A percentile compares a stretch with the other conserved stretches of the same genome.
Conservation (phyloP, 75 land plant genomes). For the Sequoiadendron giganteum region DNA sequence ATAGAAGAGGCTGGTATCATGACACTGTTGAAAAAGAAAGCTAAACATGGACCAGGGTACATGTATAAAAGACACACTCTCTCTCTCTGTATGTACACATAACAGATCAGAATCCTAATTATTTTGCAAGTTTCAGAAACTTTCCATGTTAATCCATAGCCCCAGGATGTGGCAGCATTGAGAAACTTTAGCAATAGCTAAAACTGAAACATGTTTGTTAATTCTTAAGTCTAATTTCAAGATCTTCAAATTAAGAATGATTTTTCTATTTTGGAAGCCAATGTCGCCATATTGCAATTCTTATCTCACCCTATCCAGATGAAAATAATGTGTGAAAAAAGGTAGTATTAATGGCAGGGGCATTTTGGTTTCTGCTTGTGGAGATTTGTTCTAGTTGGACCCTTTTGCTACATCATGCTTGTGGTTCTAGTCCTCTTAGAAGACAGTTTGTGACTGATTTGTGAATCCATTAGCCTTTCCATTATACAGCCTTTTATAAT, state of each 20-base stretch:
- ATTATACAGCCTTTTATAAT: background rate
- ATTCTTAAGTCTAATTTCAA: background rate
- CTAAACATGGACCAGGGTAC: background rate
- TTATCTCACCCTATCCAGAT: background rate
- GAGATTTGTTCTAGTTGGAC: background rate
- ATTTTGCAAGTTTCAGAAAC: background rate
- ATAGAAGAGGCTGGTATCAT: background rate
- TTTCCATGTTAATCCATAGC: background rate
- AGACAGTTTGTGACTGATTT: background rate
- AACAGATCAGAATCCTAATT: background rate
- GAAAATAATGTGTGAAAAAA: background rate
- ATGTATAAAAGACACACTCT: background rate
- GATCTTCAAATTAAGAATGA: background rate
- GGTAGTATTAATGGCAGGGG: background rate
- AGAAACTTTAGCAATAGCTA: background rate
- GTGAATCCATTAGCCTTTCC: background rate
- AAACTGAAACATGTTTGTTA: background rate
- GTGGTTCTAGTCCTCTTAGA: background rate
- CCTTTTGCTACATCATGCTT: background rate
- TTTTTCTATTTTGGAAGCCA: background rate
- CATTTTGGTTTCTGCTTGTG: background rate
- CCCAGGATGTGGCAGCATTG: background rate
- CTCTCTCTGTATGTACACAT: background rate
- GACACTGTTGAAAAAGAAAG: background rate
- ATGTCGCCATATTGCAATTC: background rate